A percentile compares a stretch with the other conserved stretches of the same genome.
Conservation (phyloP, 2,329 filamentous ascomycete species). For the Fusarium sp. region DNA sequence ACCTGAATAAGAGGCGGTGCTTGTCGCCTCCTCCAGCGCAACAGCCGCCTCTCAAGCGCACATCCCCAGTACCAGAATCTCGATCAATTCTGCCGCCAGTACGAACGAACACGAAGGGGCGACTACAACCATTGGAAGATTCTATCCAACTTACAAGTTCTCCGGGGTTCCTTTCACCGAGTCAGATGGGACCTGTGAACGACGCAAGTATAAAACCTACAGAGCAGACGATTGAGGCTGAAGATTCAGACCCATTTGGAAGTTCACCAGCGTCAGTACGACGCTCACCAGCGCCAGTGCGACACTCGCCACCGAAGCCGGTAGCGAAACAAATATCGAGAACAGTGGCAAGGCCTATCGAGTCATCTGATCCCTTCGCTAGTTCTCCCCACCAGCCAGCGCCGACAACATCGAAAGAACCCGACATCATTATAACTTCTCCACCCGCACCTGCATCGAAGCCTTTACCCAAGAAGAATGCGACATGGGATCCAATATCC, state of each 20-base stretch:
- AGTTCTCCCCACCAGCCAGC: constrained; percentile 20
- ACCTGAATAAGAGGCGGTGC: constrained; percentile 49
- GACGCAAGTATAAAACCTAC: neutral
- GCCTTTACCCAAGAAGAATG: constrained; percentile 12
- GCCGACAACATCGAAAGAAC: neutral
- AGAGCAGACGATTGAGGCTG: neutral
- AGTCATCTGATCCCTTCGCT: constrained; percentile 41
- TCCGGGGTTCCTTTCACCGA: constrained; percentile 30
- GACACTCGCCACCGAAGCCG: neutral
- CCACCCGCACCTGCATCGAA: constrained; percentile 10
- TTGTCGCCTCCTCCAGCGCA: constrained; percentile 41
- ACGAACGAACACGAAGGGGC: constrained; percentile 6
- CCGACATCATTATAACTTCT: constrained; percentile 15
- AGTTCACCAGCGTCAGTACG: constrained; percentile 47
- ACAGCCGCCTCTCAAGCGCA: constrained; percentile 32
- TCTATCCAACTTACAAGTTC: constrained; percentile 56
- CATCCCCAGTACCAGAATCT: constrained; percentile 15
- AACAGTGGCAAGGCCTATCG: constrained; percentile 2
- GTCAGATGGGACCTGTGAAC: neutral
- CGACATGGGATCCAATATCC: constrained; percentile 64
- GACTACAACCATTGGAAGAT: constrained; percentile 27
- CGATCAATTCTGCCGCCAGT: constrained; percentile 18
- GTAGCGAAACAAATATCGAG: constrained; percentile 1
- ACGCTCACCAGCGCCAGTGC: constrained; percentile 43
- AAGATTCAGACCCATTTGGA: constrained; percentile 51